These are phyloP conservation scores for Colletotrichum theobromicola DNA, from an alignment of 2,329 filamentous ascomycete species.

Conservation along the genomic window DNA sequence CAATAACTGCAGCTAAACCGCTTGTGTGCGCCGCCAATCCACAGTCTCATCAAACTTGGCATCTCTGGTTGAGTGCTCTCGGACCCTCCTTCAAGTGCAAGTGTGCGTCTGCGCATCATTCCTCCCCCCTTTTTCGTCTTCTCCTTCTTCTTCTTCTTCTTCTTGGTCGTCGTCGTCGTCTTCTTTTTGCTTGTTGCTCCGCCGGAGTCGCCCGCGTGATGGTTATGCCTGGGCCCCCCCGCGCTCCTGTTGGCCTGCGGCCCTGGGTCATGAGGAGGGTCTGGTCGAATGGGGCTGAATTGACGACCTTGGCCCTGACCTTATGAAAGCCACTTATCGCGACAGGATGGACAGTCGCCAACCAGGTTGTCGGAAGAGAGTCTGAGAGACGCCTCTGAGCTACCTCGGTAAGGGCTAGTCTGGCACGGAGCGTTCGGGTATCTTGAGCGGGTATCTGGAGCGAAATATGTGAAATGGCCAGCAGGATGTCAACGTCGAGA, in stretches of 20 bases:
- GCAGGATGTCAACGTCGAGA: neutral
- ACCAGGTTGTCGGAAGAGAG: neutral
- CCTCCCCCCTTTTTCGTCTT: neutral
- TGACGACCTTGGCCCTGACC: neutral
- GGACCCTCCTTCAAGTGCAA: neutral
- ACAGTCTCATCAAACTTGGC: slow-evolving; percentile 14
- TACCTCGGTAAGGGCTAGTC: neutral
- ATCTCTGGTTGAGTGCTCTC: slow-evolving; percentile 13
- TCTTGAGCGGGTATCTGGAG: neutral
- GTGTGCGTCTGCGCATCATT: neutral
- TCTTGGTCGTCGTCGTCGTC: too few species aligned
- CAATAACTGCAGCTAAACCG: slow-evolving; percentile 12
- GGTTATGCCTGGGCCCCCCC: neutral
- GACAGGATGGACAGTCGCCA: neutral
- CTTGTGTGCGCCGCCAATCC: slow-evolving; percentile 8
- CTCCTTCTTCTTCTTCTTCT: neutral
- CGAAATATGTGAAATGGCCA: neutral
- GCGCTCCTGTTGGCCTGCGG: neutral
- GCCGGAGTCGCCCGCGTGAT: neutral
- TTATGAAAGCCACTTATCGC: neutral
- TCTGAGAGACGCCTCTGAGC: neutral
- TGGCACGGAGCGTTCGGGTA: neutral
- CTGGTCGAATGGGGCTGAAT: neutral
- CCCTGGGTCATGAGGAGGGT: neutral
- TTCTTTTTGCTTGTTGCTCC: neutral